Base-by-base conservation (phyloP, 2,329 filamentous ascomycete genomes). In the Kalmusia sp. region DNA sequence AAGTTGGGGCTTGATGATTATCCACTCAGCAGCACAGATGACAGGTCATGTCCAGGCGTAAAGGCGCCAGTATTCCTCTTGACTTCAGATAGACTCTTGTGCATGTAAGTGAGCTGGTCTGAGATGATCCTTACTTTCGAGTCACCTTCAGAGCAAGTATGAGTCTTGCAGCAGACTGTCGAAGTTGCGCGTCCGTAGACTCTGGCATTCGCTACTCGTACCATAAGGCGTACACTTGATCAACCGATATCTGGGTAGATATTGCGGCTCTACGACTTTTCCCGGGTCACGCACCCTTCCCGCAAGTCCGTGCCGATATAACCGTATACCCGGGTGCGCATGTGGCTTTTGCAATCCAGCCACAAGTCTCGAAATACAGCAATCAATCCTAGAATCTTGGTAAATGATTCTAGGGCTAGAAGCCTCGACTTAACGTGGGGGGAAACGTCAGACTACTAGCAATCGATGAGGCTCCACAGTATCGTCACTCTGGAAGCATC, bases 251-350 rank as follows among this genome's bases (percentile, higher is more conserved):
- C n/a, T 38, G n/a, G n/a, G n/a, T n/a, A n/a, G 27, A 33, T 19
- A 24, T 21, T 15, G 40, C 11, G 27, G 27, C 40, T 33, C 40
- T 25, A 57, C 54, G 41, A 30, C 54, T 48, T 46, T 49, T 50
- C 39, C 49, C 38, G 37, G 12, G n/a, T 14, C 19, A 14, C 28
- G n/a, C 44, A 19, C 19, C 21, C 47, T 41, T 34, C 34, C 47
- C 35, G 47, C 28, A 19, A 27, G 15, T 7, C 47, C 37, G 47
- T 49, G 27, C 47, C 47, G 47, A 44, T 33, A 40, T 27, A 9
- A 40, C 37, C 28, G 47, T 39, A 22, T 41, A 40, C 24, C 28
- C 24, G 35, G 21, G 27, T 25, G 47, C 28, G 24, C 17, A 30
- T 41, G 28, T 41, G 47, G 27, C 37, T 34, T 41, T 12, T 2